phyloP scores from a whole-genome alignment of 2,329 filamentous ascomycete species.

The Aschersonia sp. region DNA sequence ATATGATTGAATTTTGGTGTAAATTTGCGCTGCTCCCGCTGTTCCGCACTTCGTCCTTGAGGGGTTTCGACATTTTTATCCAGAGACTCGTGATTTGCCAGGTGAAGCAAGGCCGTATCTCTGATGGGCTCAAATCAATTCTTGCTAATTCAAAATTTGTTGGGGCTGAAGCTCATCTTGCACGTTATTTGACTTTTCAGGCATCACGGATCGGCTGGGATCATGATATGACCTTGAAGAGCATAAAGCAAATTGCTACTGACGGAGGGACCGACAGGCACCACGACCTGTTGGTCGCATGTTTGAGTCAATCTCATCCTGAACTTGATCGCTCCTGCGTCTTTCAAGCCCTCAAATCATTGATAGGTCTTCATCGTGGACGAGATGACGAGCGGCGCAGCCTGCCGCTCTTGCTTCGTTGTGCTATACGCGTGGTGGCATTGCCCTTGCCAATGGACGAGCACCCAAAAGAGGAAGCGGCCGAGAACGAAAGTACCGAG shows the following conservation, averaged over 20 bases:
- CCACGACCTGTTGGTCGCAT: conserved; percentile 60
- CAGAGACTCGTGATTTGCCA: conserved; percentile 65
- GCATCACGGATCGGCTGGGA: conserved; percentile 48
- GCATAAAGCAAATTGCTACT: conserved; percentile 40
- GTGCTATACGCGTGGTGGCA: conserved; percentile 36
- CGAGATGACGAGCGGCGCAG: conserved; percentile 9
- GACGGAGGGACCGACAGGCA: conserved; percentile 28
- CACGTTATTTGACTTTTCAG: conserved; percentile 64
- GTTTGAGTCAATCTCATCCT: conserved; percentile 61
- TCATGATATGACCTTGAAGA: conserved; percentile 42
- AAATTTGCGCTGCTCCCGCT: conserved; percentile 48
- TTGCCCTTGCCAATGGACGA: conserved; percentile 21
- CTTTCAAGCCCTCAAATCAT: conserved; percentile 18
- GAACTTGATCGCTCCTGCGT: conserved; percentile 46
- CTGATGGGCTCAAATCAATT: conserved; percentile 26
- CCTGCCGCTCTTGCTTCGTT: conserved; percentile 26
- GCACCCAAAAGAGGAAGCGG: conserved; percentile 5
- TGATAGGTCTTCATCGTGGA: conserved; percentile 13
- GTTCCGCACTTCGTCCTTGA: conserved; percentile 36
- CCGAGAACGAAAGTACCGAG: conserved; percentile 13
- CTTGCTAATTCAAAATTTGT: conserved; percentile 39
- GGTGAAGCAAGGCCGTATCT: conserved; percentile 28
- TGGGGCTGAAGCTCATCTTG: conserved; percentile 45
- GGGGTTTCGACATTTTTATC: conserved; percentile 49
- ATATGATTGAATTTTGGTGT: conserved; percentile 56